Percentiles rank a stretch among this genome's conserved stretches.
phyloP scores from a whole-genome alignment of 2,329 filamentous ascomycete species.

The Ilyonectria sp. region DNA sequence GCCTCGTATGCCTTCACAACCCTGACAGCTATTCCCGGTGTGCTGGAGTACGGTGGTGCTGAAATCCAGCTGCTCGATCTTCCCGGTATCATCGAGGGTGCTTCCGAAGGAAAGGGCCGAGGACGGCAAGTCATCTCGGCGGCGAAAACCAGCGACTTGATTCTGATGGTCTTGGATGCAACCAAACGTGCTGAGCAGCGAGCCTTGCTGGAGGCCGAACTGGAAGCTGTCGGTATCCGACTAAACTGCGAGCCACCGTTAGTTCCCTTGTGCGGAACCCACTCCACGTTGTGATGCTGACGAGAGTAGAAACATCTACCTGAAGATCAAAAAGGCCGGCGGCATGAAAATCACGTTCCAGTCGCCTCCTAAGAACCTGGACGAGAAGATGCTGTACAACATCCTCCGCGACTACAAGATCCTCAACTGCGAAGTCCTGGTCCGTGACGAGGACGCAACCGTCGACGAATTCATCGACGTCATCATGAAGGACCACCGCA shows the following conservation, averaged over 20 bases:
- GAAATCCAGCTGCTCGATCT: constrained; percentile 99
- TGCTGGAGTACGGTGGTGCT: constrained; percentile 96
- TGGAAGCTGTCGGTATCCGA: constrained; percentile 95
- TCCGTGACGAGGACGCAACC: constrained; percentile 94
- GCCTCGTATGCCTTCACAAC: constrained; percentile 98
- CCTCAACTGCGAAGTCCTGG: constrained; percentile 95
- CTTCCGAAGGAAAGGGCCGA: constrained; percentile 94
- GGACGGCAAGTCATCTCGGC: constrained; percentile 97
- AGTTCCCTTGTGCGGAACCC: constrained; percentile 50
- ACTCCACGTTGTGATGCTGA: constrained; percentile 30
- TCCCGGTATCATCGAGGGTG: constrained; percentile 98
- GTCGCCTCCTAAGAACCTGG: constrained; percentile 87
- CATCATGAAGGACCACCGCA: constrained; percentile 99
- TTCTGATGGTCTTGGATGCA: constrained; percentile 96
- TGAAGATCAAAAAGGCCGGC: constrained; percentile 95
- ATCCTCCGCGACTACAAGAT: constrained; percentile 99
- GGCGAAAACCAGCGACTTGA: constrained; percentile 97
- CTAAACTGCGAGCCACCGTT: constrained; percentile 93
- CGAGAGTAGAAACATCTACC: constrained; percentile 86
- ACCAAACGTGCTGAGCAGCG: constrained; percentile 97
- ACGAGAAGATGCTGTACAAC: constrained; percentile 99
- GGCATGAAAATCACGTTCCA: constrained; percentile 99
- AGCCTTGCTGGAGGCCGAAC: constrained; percentile 88
- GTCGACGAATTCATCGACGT: constrained; percentile 99
- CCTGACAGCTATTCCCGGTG: constrained; percentile 95